A percentile compares a stretch with the other conserved stretches of the same genome.
Conservation (phyloP, 2,329 filamentous ascomycete species). For the Sclerotinia borealis region DNA sequence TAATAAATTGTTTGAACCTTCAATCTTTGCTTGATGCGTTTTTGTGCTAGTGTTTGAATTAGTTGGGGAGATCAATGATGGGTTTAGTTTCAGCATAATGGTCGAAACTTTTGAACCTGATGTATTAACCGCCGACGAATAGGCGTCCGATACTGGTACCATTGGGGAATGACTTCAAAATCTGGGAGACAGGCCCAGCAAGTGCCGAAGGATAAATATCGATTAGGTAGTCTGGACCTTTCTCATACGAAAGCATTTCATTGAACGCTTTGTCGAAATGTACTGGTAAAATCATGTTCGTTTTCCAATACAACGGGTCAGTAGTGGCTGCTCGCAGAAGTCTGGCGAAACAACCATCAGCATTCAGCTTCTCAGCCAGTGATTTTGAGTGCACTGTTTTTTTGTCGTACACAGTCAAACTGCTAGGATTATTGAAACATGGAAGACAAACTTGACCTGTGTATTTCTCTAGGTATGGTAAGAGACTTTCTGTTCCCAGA, state of each 20-base stretch:
- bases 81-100: constrained; percentile 26
- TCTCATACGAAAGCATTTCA: background rate
- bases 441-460: constrained; percentile 19
- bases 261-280: constrained; percentile 14
- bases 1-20: constrained; percentile 39
- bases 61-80: constrained; percentile 42
- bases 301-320: constrained; percentile 16
- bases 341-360: constrained; percentile 18
- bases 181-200: constrained; percentile 14
- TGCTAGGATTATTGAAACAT: constrained; percentile 29
- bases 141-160: constrained; percentile 32
- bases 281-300: constrained; percentile 20
- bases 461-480: constrained; percentile 1
- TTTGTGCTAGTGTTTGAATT: constrained; percentile 50
- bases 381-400: background rate
- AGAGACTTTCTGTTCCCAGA: constrained; percentile 11
- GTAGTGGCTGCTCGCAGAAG: constrained; percentile 17
- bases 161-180: constrained; percentile 26
- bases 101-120: constrained; percentile 23
- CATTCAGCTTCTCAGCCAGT: constrained; percentile 14
- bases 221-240: constrained; percentile 6
- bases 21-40: constrained; percentile 41
- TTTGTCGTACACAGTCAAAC: constrained; percentile 25
- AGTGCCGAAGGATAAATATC: constrained; percentile 18
- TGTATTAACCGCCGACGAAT: constrained; percentile 1